Conservation (phyloP, 1,284 basidiomycete genomes). For the Cryptococcus sp. region DNA sequence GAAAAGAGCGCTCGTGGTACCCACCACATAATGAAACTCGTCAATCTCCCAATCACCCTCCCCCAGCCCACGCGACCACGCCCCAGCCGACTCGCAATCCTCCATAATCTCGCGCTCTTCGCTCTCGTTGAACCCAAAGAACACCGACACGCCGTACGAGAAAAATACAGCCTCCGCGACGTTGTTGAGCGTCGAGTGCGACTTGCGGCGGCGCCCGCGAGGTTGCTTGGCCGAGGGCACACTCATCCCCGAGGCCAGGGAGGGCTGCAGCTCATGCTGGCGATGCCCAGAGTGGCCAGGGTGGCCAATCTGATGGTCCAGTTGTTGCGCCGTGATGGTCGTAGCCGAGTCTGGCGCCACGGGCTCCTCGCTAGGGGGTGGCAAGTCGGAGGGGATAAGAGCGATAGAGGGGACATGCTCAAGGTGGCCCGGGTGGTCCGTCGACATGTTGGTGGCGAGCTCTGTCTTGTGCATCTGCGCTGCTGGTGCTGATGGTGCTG, state of each 20-base stretch:
- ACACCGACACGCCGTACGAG: conserved; percentile 72
- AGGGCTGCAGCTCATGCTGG: background rate
- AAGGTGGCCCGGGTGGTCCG: conserved; percentile 29
- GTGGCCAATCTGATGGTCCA: too few species aligned
- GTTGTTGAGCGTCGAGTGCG: conserved; percentile 19
- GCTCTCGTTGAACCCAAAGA: conserved; percentile 73
- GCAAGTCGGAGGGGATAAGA: conserved; percentile 27
- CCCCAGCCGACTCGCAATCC: conserved; percentile 69
- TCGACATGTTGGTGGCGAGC: conserved; percentile 33
- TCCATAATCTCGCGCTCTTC: conserved; percentile 77
- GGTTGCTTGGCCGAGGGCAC: background rate
- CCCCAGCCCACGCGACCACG: conserved; percentile 56
- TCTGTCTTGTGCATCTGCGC: background rate
- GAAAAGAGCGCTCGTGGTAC: conserved; percentile 29
- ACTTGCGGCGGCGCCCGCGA: conserved; percentile 13
- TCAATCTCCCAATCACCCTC: conserved; percentile 84
- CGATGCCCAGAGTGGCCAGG: background rate
- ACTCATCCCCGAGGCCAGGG: background rate
- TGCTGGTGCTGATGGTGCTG: background rate
- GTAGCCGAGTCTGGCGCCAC: too few species aligned
- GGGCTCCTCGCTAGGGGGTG: background rate
- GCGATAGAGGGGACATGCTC: conserved; percentile 32
- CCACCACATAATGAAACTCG: conserved; percentile 77
- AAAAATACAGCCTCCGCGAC: conserved; percentile 86
- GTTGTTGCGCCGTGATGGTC: too few species aligned